These are phyloP conservation scores for Eleusine indica DNA, from an alignment of 176 grass and related monocot genomes.

Conservation along the genomic window DNA sequence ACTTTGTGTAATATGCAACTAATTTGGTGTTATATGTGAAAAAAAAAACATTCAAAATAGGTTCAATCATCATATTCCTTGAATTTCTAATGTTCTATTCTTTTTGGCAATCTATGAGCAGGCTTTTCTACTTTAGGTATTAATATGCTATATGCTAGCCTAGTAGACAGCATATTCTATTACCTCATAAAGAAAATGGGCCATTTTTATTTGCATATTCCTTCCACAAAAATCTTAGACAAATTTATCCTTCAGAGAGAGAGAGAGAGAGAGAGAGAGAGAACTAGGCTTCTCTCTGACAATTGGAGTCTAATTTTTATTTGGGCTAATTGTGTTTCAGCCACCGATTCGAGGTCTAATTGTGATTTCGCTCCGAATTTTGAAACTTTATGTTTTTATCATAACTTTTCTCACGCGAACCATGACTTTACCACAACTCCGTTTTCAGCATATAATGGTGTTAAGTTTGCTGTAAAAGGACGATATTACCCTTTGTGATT, in stretches of 20 bases:
- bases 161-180: constrained; percentile 45
- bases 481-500: too few relatives aligned
- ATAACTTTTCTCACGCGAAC: too few relatives aligned
- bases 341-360: too few relatives aligned
- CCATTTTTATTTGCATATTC: constrained; percentile 34
- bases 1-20: neutral
- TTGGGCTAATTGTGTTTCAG: too few relatives aligned
- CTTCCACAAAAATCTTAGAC: constrained; percentile 5
- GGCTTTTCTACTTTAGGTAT: constrained; percentile 40
- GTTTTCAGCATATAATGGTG: too few relatives aligned
- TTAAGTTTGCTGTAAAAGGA: too few relatives aligned
- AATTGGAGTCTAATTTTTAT: too few relatives aligned
- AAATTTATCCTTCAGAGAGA: neutral
- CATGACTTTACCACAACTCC: too few relatives aligned
- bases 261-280: too few relatives aligned
- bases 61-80: constrained; percentile 17
- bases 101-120: constrained; percentile 18
- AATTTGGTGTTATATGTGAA: neutral
- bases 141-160: constrained; percentile 33
- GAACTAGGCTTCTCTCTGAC: too few relatives aligned
- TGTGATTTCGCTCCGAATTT: too few relatives aligned
- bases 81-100: neutral
- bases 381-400: too few relatives aligned
- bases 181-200: constrained; percentile 31
- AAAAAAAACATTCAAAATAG: neutral